Evolutionary conservation across 2,329 filamentous ascomycete species (phyloP).

Genomic region (Penicillium occitanis): DNA sequence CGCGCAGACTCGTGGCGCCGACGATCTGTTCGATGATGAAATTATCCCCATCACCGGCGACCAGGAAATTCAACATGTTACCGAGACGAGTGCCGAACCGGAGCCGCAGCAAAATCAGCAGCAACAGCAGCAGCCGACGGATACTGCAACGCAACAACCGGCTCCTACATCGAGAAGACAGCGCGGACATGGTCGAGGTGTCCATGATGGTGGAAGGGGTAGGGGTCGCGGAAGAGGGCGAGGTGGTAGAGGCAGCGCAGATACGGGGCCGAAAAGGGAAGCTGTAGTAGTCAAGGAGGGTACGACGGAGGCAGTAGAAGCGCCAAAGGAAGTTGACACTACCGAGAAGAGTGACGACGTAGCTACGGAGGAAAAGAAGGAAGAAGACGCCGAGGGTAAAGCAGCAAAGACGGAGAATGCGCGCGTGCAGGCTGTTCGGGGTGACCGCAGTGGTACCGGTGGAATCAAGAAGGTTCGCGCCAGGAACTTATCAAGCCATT

Average conservation of each 20-base stretch:
- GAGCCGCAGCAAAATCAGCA: slow-evolving; percentile 16
- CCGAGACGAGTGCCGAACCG: slow-evolving; percentile 22
- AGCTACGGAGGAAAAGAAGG: slow-evolving; percentile 24
- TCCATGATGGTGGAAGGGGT: slow-evolving; percentile 16
- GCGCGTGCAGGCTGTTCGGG: slow-evolving; percentile 51
- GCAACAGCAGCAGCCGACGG: slow-evolving; percentile 19
- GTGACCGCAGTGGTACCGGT: slow-evolving; percentile 56
- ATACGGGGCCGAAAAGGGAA: slow-evolving; percentile 16
- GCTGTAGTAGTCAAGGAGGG: slow-evolving; percentile 14
- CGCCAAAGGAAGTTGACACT: slow-evolving; percentile 26
- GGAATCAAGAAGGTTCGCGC: slow-evolving; percentile 48
- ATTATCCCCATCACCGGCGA: slow-evolving; percentile 46
- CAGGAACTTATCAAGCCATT: not conserved
- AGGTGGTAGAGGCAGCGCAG: not conserved
- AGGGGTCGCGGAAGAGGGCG: slow-evolving; percentile 10
- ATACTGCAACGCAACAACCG: slow-evolving; percentile 25
- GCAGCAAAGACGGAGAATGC: slow-evolving; percentile 25
- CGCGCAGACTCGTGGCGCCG: slow-evolving; percentile 51
- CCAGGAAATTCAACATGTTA: slow-evolving; percentile 28
- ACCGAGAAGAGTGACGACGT: slow-evolving; percentile 22
- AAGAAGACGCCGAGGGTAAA: slow-evolving; percentile 25
- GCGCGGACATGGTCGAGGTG: slow-evolving; percentile 14
- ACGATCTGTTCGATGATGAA: slow-evolving; percentile 54
- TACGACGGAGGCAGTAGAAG: slow-evolving; percentile 33
- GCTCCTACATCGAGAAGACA: slow-evolving; percentile 26